Evolutionary conservation across 2,329 filamentous ascomycete species (phyloP).

Genomic region (Phialocephala subalpina): DNA sequence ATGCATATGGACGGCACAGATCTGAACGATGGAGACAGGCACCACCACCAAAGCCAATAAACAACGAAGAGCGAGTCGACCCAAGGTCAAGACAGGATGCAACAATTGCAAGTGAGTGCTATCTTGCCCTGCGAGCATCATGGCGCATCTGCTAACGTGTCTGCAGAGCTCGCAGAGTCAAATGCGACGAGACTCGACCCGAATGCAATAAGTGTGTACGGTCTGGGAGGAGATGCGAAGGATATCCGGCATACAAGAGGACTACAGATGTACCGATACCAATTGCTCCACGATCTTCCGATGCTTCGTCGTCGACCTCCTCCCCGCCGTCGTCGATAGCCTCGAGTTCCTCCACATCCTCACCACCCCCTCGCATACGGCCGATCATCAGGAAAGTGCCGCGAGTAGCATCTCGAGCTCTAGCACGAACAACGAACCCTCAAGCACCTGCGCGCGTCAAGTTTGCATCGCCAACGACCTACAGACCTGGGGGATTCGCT

Average conservation of each 20-base stretch:
- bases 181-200: slow-evolving; percentile 71
- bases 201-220: slow-evolving; percentile 66
- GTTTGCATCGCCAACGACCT: slow-evolving; percentile 27
- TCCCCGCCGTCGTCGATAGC: not conserved
- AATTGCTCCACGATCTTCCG: slow-evolving; percentile 36
- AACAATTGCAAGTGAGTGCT: slow-evolving; percentile 70
- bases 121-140: not conserved
- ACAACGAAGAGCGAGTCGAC: slow-evolving; percentile 40
- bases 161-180: slow-evolving; percentile 66
- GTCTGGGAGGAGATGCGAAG: slow-evolving; percentile 65
- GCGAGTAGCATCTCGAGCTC: not conserved
- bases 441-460: slow-evolving; percentile 18
- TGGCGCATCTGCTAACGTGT: slow-evolving; percentile 22
- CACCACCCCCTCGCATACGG: not conserved
- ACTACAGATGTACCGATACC: slow-evolving; percentile 30
- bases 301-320: slow-evolving; percentile 15
- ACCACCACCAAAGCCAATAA: slow-evolving; percentile 19
- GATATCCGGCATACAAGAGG: slow-evolving; percentile 56
- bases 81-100: slow-evolving; percentile 72
- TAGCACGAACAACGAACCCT: not conserved
- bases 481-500: slow-evolving; percentile 45
- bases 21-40: slow-evolving; percentile 21
- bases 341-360: not conserved
- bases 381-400: slow-evolving; percentile 8
- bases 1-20: slow-evolving; percentile 18